A percentile compares a stretch with the other conserved stretches of the same genome.
These are phyloP conservation scores for Exidia glandulosa DNA, from an alignment of 768 basidiomycete species.

Conservation along the genomic window DNA sequence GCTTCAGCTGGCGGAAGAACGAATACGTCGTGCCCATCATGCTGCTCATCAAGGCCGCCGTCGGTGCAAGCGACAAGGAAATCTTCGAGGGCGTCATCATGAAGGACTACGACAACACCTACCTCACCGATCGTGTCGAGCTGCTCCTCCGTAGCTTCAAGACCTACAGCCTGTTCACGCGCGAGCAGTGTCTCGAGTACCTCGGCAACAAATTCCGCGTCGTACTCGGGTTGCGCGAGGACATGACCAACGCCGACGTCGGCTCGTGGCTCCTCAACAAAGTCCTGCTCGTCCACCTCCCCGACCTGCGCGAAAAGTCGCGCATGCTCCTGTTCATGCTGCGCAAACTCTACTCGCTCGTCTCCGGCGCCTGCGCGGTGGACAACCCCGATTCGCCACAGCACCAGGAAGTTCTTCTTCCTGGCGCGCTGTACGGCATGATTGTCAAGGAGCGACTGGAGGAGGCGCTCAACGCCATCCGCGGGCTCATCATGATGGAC, in stretches of 20 bases:
- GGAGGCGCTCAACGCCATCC: conserved; percentile 68
- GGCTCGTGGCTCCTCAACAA: conserved; percentile 78
- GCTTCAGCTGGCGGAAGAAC: conserved; percentile 95
- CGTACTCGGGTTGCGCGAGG: conserved; percentile 82
- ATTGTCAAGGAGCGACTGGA: conserved; percentile 97
- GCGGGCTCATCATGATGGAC: conserved; percentile 59
- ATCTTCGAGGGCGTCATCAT: conserved; percentile 95
- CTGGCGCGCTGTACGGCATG: conserved; percentile 87
- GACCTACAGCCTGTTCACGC: conserved; percentile 76
- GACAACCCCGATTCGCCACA: conserved; percentile 99
- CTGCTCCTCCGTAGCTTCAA: conserved; percentile 91
- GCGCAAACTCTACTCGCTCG: conserved; percentile 84
- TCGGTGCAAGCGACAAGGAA: conserved; percentile 86
- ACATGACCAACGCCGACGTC: conserved; percentile 75
- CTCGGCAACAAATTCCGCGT: conserved; percentile 95
- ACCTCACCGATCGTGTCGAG: conserved; percentile 94
- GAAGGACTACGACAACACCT: conserved; percentile 94
- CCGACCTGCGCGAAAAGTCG: conserved; percentile 85
- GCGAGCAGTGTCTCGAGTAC: conserved; percentile 87
- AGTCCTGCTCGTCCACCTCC: conserved; percentile 82
- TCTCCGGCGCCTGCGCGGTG: conserved; percentile 78
- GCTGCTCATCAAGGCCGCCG: conserved; percentile 88
- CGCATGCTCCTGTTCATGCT: conserved; percentile 94
- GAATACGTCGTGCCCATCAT: conserved; percentile 98
- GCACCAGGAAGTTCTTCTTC: conserved; percentile 93